Percentiles rank a stretch among this genome's conserved stretches.
Conservation (phyloP, 768 basidiomycete species). For the Suillus subluteus region DNA sequence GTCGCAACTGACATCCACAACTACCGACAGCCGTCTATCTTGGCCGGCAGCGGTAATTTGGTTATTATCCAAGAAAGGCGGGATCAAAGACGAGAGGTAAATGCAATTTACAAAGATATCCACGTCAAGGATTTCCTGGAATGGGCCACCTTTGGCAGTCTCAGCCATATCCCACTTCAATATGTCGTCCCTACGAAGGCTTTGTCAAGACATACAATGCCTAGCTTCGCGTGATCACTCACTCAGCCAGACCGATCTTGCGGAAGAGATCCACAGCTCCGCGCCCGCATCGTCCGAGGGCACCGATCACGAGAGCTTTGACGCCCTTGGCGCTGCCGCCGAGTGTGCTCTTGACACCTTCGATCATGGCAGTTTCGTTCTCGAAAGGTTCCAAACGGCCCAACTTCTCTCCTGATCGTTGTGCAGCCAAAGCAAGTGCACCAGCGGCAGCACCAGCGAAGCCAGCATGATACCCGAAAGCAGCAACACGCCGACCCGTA, state of each 20-base stretch:
- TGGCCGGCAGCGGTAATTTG: conserved; percentile 74
- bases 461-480: conserved; percentile 97
- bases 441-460: conserved; percentile 97
- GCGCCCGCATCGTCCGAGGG: conserved; percentile 90
- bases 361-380: conserved; percentile 86
- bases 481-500: conserved; percentile 87
- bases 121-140: conserved; percentile 92
- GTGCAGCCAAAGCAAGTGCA: conserved; percentile 77
- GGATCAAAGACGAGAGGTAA: conserved; percentile 86
- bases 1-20: conserved; percentile 99
- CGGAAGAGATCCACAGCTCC: conserved; percentile 95
- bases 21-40: conserved; percentile 68
- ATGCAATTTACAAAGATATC: conserved; percentile 99
- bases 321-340: conserved; percentile 72
- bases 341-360: conserved; percentile 65
- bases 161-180: conserved; percentile 98
- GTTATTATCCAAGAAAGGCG: conserved; percentile 76
- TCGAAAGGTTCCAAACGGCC: conserved; percentile 78
- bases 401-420: conserved; percentile 60
- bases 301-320: conserved; percentile 93
- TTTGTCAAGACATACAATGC: conserved; percentile 6
- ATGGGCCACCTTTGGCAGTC: conserved; percentile 96
- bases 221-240: conserved; percentile 34
- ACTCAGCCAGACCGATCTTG: conserved; percentile 96
- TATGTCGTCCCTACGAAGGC: conserved; percentile 75